Conservation (phyloP, 139 green algal species). For the Tetratostichococcus sp. region DNA sequence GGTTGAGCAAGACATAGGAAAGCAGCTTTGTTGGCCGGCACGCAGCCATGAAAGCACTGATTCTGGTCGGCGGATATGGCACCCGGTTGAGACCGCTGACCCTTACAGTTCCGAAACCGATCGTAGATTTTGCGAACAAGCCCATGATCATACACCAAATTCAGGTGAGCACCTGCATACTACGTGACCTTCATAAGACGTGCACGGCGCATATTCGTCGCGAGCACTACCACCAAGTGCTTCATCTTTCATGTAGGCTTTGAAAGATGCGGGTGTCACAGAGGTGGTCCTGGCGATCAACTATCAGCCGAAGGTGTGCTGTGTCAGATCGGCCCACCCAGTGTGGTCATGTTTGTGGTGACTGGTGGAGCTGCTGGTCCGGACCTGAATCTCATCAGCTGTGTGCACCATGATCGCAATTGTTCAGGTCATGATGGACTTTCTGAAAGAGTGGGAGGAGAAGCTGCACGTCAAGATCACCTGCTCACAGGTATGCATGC, state of each 20-base stretch:
- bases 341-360: no score
- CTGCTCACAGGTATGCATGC: constrained; percentile 67
- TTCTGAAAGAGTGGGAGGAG: constrained; percentile 91
- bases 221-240: background rate
- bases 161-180: constrained; percentile 47
- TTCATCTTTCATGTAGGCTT: constrained; percentile 56
- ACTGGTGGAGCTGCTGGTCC: no score
- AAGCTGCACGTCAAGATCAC: constrained; percentile 95
- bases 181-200: background rate
- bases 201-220: background rate
- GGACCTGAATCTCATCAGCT: no score
- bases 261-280: constrained; percentile 83
- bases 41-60: constrained; percentile 86
- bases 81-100: constrained; percentile 79
- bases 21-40: no score
- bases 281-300: constrained; percentile 98
- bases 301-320: constrained; percentile 83
- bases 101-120: constrained; percentile 86
- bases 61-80: constrained; percentile 86
- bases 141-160: constrained; percentile 99
- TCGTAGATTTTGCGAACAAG: constrained; percentile 98
- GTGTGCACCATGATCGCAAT: no score
- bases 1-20: no score
- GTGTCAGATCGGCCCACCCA: no score
- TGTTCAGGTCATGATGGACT: constrained; percentile 87